Conservation (phyloP, 305 asterid genomes). For the Fraxinus ornus region DNA sequence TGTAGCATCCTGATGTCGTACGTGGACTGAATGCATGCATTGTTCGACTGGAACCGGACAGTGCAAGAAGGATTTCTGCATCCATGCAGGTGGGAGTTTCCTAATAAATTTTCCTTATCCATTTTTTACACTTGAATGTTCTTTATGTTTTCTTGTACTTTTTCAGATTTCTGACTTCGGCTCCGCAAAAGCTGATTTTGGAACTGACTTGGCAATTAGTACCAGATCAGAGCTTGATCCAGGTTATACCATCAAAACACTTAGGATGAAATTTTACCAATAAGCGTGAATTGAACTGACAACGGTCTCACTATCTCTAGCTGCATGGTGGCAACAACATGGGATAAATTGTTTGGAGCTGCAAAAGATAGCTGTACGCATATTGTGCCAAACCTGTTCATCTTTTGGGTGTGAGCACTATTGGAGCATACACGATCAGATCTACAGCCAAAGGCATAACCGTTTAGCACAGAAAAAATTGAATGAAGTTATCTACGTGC, state of each 20-base stretch:
- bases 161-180: constrained; percentile 82
- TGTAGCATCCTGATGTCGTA: constrained; percentile 83
- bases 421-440: constrained; percentile 84
- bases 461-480: constrained; percentile 66
- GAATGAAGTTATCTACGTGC: constrained; percentile 64
- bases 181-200: constrained; percentile 92
- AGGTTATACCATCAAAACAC: constrained; percentile 48
- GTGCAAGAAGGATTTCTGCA: constrained; percentile 77
- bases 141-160: constrained; percentile 11
- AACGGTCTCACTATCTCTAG: constrained; percentile 37
- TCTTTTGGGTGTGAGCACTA: constrained; percentile 82
- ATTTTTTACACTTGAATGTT: constrained; percentile 2
- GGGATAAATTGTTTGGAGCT: constrained; percentile 91
- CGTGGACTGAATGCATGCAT: constrained; percentile 93
- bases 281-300: constrained; percentile 30
- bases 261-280: constrained; percentile 18
- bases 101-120: constrained; percentile 23
- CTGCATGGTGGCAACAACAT: constrained; percentile 98
- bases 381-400: constrained; percentile 87
- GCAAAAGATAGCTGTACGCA: constrained; percentile 81
- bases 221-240: constrained; percentile 91
- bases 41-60: constrained; percentile 75
- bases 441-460: constrained; percentile 59
- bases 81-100: constrained; percentile 73
- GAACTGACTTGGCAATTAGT: constrained; percentile 90